phyloP scores from a whole-genome alignment of 108 stramenopile genomes.

The Chaetoceros tenuissimus region DNA sequence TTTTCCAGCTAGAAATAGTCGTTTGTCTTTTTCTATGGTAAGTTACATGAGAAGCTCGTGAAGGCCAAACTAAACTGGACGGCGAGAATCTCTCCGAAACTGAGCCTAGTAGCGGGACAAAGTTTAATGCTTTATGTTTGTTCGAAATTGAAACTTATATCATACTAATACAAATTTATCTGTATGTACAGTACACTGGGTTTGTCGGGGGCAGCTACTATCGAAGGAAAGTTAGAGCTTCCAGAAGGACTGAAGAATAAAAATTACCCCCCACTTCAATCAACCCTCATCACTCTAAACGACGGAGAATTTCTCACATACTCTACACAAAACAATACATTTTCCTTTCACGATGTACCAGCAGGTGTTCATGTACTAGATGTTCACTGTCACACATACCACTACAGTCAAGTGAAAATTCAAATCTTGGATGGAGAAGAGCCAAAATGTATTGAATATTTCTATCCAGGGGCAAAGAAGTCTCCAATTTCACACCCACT shows the following conservation, averaged over 20 bases:
- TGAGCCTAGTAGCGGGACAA: no score
- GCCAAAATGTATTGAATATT: conserved; percentile 83
- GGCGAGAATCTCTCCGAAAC: no score
- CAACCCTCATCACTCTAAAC: conserved; percentile 64
- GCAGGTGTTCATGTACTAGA: conserved; percentile 79
- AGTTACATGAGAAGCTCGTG: no score
- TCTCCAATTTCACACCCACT: conserved; percentile 53
- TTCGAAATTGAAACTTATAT: no score
- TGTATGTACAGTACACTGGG: no score
- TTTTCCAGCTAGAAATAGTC: no score
- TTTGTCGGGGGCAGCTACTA: no score
- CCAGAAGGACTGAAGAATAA: conserved; percentile 8
- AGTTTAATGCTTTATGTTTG: no score
- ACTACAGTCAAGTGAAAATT: conserved; percentile 73
- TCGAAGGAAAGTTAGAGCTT: conserved; percentile 30
- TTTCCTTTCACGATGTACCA: conserved; percentile 60
- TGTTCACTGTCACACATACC: conserved; percentile 53
- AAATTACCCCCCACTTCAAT: conserved; percentile 35
- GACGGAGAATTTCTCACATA: conserved; percentile 70
- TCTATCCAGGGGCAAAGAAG: conserved; percentile 74
- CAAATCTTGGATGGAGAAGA: conserved; percentile 62
- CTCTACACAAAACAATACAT: conserved; percentile 55
- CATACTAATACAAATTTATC: no score
- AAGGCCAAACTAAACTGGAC: no score
- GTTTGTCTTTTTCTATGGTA: no score